Base-by-base conservation (phyloP, 164 flowering plant genomes). In the Magnolia kwangsiensis region DNA sequence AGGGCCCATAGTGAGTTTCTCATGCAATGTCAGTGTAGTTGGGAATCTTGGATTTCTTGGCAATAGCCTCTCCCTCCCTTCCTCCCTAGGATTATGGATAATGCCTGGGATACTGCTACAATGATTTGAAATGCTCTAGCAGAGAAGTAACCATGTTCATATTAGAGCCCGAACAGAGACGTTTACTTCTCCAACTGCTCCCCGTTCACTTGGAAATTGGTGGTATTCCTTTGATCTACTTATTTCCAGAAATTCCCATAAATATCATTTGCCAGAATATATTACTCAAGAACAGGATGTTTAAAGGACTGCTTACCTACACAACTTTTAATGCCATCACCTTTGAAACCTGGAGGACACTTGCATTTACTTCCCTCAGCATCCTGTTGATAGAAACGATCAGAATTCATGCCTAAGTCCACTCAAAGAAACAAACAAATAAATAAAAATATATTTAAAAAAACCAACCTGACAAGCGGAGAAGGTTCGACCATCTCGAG, bases 321-420 rank as follows among this genome's bases (percentile, higher is more conserved):
- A 86, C 98, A 95, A 68, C 82, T 89, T 65, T 95, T 89, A 63
- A 87, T 85, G 76, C 97, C 97, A 84, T 95, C 97, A 51, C 97
- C 97, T 79, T 78, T 92, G 81, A 93, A 92, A 71, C 98, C 98
- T 71, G 83, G 75, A 76, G 98, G 98, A 82, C 98, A 93, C 75
- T 80, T 74, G 79, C 98, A 95, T 78, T 87, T 89, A 49, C 83
- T 83, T 11, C 74, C 84, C 66, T 76, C 91, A 75, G 18, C 21
- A 73, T 89, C 94, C 97, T 93, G 86, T 75, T 51, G 71, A 75
- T 11, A 50, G 74, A 4, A 61, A 24, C 65, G 19, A 11, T 70
- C 50, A 24, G 82, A 73, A 68, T 29, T 11, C 45, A 21, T 50
- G 55, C 16, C 61, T 55, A 58, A 67, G 10, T 37, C 8, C 18